Conservation (phyloP, 805 yeast species). For the Candida bentonensis region DNA sequence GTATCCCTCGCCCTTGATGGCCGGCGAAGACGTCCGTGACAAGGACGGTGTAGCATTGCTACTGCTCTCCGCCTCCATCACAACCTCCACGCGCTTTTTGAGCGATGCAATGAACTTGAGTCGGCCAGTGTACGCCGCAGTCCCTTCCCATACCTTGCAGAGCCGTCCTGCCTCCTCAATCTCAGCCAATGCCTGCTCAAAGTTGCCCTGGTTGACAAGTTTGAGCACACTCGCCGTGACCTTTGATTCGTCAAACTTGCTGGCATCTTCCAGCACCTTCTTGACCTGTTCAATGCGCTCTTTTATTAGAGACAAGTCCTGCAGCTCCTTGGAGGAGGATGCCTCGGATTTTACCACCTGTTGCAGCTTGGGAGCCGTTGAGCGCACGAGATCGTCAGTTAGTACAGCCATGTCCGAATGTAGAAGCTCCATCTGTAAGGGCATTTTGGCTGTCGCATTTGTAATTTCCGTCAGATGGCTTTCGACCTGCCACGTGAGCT, state of each 20-base stretch:
- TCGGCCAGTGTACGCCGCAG: constrained; percentile 8
- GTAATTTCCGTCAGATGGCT: constrained; percentile 13
- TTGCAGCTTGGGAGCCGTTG: constrained; percentile 7
- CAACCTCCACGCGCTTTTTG: constrained; percentile 10
- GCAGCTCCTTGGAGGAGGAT: constrained; percentile 8
- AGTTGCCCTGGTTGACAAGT: constrained; percentile 7
- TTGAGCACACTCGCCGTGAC: constrained; percentile 16
- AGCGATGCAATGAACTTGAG: constrained; percentile 12
- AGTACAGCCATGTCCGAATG: constrained; percentile 17
- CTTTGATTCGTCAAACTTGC: constrained; percentile 13
- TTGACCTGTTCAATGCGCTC: constrained; percentile 15
- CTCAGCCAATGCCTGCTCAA: constrained; percentile 8
- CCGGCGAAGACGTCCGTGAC: background rate
- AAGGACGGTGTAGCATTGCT: constrained; percentile 1
- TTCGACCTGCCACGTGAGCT: constrained; percentile 17
- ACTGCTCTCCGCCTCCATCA: constrained; percentile 2
- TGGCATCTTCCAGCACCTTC: constrained; percentile 14
- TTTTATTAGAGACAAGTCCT: constrained; percentile 12
- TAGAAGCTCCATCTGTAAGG: constrained; percentile 22
- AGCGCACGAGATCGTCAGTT: constrained; percentile 10
- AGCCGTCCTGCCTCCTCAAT: constrained; percentile 8
- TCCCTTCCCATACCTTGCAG: constrained; percentile 16
- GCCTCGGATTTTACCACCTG: constrained; percentile 4
- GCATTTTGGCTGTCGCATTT: constrained; percentile 16
- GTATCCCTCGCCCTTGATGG: background rate